Base-by-base conservation (phyloP, 1,284 basidiomycete species). In the Coniferiporia weirii region DNA sequence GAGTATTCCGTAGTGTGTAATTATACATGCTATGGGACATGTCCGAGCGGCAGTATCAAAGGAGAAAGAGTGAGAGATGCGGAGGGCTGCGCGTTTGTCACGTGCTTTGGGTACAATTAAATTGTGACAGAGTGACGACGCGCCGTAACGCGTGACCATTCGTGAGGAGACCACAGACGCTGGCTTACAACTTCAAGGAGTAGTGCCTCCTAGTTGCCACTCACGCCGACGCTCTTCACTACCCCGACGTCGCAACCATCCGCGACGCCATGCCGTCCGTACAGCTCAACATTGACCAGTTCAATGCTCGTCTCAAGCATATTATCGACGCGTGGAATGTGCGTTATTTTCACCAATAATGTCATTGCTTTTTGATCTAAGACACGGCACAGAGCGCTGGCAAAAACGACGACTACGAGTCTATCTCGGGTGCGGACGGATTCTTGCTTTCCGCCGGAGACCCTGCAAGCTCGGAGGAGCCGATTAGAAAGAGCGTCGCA, bases 401-500 rank as follows among this genome's bases (percentile, higher is more conserved):
- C 64, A 78, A 84, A 66, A 82, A 87, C 68, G 84, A 90, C 43
- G 89, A 93, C 60, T 85, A 83, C 64, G 79, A 77, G 63, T 78
- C 85, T 8, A 76, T 91, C 70, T 80, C 82, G 7, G 82, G 84
- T 52, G 77, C 79, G 12, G 86, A 90, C 64, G 85, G 87, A 13
- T 71, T 96, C n/a, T 71, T 93, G 8, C 75, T 96, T 35, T 70
- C 90, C 34, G 86, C 91, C 34, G 94, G 94, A 22, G 92, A 95
- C 65, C 87, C 91, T 19, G 86, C 85, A 3, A 83, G 85, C 7
- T 93, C 95, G 63, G 88, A 93, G 63, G 88, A 90, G 62, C 83
- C 91, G 36, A 87, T 92, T 66, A 81, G 84, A 64, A 96, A 96
- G 71, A 89, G 91, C n/a, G 91, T 89, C 9, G 89, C 91, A 47